These are phyloP conservation scores for Colletotrichum simmondsii DNA, from an alignment of 2,329 filamentous ascomycete genomes.

Conservation along the genomic window DNA sequence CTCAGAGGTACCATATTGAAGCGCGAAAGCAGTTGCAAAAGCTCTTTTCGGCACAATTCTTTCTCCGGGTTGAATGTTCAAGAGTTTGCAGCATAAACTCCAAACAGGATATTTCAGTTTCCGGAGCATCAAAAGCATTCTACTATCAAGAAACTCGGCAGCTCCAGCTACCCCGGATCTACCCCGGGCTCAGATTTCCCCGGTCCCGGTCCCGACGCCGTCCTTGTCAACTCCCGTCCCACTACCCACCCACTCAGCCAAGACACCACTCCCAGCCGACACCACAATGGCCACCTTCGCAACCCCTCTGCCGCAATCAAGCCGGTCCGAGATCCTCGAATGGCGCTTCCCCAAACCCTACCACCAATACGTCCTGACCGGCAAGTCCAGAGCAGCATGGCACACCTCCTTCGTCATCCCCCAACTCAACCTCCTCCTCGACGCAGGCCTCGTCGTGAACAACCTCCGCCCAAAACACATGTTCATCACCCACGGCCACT, in stretches of 20 bases:
- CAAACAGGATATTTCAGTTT: background rate
- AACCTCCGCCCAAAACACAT: conserved; percentile 58
- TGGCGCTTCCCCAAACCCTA: conserved; percentile 57
- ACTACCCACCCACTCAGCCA: background rate
- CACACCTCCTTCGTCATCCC: conserved; percentile 63
- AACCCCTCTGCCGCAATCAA: conserved; percentile 54
- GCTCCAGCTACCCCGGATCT: no score
- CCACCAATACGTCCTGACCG: conserved; percentile 54
- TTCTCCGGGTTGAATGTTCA: background rate
- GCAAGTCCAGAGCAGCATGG: conserved; percentile 61
- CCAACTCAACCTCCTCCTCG: conserved; percentile 60
- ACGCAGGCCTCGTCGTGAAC: conserved; percentile 59
- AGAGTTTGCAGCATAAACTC: background rate
- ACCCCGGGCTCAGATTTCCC: background rate
- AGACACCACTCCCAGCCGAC: background rate
- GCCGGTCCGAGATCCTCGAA: conserved; percentile 56
- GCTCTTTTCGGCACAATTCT: background rate
- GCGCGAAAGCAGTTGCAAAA: background rate
- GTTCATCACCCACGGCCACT: conserved; percentile 62
- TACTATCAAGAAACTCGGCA: no score
- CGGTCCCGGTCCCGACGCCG: background rate
- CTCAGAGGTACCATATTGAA: background rate
- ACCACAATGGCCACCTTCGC: conserved; percentile 46
- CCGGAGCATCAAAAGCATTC: background rate
- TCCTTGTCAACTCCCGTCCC: background rate